Evolutionary conservation across 1,284 basidiomycete species (phyloP).

Genomic region (Gomphus bonarii): DNA sequence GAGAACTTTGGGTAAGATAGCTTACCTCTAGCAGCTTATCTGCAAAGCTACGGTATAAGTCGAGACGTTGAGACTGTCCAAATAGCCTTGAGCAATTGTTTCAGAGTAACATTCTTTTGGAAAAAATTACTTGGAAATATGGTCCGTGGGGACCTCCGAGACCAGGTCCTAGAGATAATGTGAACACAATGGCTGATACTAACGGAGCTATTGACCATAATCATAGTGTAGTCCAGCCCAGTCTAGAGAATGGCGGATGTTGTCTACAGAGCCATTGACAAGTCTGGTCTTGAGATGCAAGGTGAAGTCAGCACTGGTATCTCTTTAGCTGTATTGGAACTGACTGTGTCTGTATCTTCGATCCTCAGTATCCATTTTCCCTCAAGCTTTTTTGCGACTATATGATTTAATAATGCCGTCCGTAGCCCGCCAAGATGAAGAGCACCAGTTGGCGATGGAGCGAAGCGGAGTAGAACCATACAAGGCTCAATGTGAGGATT

Average conservation of each 20-base stretch:
- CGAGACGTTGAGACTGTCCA: conserved; percentile 88
- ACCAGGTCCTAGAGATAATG: conserved; percentile 54
- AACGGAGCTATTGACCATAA: conserved; percentile 47
- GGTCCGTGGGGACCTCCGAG: conserved; percentile 62
- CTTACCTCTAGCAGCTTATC: conserved; percentile 66
- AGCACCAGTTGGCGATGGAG: conserved; percentile 92
- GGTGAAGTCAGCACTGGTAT: conserved; percentile 1
- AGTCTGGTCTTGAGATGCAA: conserved; percentile 49
- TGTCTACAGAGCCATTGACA: conserved; percentile 78
- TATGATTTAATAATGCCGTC: conserved; percentile 90
- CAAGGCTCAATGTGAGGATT: no score
- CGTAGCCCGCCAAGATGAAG: conserved; percentile 94
- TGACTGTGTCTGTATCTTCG: conserved; percentile 88
- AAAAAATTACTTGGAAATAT: conserved; percentile 68
- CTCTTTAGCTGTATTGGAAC: conserved; percentile 16
- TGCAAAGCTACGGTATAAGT: conserved; percentile 72
- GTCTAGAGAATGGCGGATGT: conserved; percentile 63
- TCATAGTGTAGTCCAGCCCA: conserved; percentile 96
- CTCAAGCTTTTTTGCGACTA: conserved; percentile 70
- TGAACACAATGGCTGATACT: conserved; percentile 2
- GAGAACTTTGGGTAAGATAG: neutral
- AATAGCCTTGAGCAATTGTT: no score
- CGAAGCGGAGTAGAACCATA: conserved; percentile 78
- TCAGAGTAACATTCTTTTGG: neutral
- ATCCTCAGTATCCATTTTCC: conserved; percentile 89